Base-by-base conservation (phyloP, 169 alveolate species). In the Babesia divergens region DNA sequence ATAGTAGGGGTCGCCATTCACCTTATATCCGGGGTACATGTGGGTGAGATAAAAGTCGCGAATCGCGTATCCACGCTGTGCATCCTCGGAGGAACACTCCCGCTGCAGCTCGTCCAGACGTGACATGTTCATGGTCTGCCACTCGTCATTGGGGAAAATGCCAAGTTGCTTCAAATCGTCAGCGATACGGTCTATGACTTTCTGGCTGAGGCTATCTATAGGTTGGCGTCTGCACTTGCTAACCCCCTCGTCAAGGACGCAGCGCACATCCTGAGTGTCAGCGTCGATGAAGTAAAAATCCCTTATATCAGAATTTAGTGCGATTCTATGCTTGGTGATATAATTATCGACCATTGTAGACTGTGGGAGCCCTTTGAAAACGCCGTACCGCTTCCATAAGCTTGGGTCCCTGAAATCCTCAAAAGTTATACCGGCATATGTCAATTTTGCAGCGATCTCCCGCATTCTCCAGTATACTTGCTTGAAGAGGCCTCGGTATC, bases 11-110 rank as follows among this genome's bases (percentile, higher is more conserved):
- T 54, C 71, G 22, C 51, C 54, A 8, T 29, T 58, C 13, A 76
- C 64, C 37, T 31, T 31, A 50, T 76, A 76, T 2, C 34, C 81
- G n/a, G 86, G 81, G 50, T 53, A 66, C 16, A 18, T 9, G 53
- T 49, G 74, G 16, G 82, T 51, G 22, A 76, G 53, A 24, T 66
- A 76, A 37, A 66, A 76, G 38, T 76, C 86, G 28, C 86, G 51
- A 2, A 76, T 76, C 42, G 86, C 86, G 29, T 76, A 76, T 6
- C 74, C 86, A 20, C 59, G 74, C 46, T 76, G 86, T 13, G 86
- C 28, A 26, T 76, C 60, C 31, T 29, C 49, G 16, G 86, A 34
- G 49, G 71, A 20, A 37, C 65, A 76, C n/a, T 51, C 67, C 40
- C 66, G 54, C 74, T 76, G 79, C 38, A 67, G 32, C 29, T 76